Percentiles rank a stretch among this genome's conserved stretches.
Conservation (phyloP, 257 asterid genomes). For the Nicotiana tomentosiformis region DNA sequence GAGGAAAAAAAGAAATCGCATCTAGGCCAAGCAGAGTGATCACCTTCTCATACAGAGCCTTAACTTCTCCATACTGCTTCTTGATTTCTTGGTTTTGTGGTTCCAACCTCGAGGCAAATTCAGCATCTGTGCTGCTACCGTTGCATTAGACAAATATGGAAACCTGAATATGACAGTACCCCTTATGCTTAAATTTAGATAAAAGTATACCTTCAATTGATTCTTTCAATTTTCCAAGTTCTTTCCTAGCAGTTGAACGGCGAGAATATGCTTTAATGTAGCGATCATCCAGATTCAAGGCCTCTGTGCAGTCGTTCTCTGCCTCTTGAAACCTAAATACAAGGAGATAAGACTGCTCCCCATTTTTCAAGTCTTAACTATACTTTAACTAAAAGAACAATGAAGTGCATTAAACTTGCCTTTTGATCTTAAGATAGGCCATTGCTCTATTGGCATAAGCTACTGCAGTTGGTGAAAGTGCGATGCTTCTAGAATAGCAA, state of each 20-base stretch:
- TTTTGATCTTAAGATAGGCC: conserved; percentile 82
- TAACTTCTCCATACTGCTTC: conserved; percentile 73
- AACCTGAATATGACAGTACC: conserved; percentile 8
- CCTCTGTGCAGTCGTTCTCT: conserved; percentile 90
- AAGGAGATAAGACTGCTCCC: conserved; percentile 13
- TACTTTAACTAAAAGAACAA: neutral
- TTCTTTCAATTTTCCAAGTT: conserved; percentile 87
- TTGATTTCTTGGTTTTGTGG: conserved; percentile 91
- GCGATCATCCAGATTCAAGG: conserved; percentile 82
- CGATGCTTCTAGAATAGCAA: conserved; percentile 96
- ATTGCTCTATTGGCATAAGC: conserved; percentile 94
- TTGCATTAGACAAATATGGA: conserved; percentile 19
- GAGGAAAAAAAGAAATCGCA: neutral
- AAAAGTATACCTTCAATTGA: conserved; percentile 62
- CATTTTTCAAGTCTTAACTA: neutral
- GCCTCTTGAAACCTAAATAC: conserved; percentile 75
- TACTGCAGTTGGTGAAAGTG: conserved; percentile 87
- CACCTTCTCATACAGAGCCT: conserved; percentile 75
- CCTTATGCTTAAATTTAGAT: conserved; percentile 2
- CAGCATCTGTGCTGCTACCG: conserved; percentile 62
- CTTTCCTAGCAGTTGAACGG: conserved; percentile 86
- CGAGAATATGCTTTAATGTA: conserved; percentile 96
- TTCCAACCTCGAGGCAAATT: conserved; percentile 82
- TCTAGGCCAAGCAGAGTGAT: neutral
- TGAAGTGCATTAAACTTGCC: conserved; percentile 34